Evolutionary conservation across 306 rosid species (phyloP), one percentile per base, ranked within the genome.

Genomic region (Vigna unguiculata): DNA sequence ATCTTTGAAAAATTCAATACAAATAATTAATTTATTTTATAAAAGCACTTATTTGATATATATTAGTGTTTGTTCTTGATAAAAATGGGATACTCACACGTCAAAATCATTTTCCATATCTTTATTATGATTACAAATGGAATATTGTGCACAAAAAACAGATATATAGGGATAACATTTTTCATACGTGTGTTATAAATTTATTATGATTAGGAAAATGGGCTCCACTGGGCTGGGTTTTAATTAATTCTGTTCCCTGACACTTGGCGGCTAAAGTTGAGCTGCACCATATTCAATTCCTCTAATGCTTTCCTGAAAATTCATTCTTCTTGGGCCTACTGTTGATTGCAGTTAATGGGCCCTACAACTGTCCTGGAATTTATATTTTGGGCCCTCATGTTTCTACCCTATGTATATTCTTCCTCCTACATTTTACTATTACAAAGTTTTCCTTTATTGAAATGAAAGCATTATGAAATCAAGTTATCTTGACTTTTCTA

Each of bases 191-290:
- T 60, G 64, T 25, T 20, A 41, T 4, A 6, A 30, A 40, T 40
- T 17, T 47, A 28, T 16, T 17, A 64, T 64, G 6, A 66, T 41
- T 41, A 21, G 7, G 24, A 47, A 68, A 68, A 7, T 28, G 74
- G 70, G 76, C 21, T 30, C 81, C 34, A 69, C 28, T 1, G 4
- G 6, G 9, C 19, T 14, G 32, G 45, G 45, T 61, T 81, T 84
- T 5, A 53, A 73, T 83, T 9, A 51, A 74, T 63, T 82, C 54
- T 74, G 84, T 49, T 64, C 77, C 71, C 81, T 78, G 82, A 82
- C 82, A 79, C 32, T 41, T 76, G 36, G 77, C 76, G 71, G 88
- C 88, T 75, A 28, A 74, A 74, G 70, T 81, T 61, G 3, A 54
- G 78, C 88, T 79, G 86, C 32, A 71, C 43, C 40, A 1, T 47